phyloP scores from a whole-genome alignment of 306 rosid species.

The Prunus dulcis region DNA sequence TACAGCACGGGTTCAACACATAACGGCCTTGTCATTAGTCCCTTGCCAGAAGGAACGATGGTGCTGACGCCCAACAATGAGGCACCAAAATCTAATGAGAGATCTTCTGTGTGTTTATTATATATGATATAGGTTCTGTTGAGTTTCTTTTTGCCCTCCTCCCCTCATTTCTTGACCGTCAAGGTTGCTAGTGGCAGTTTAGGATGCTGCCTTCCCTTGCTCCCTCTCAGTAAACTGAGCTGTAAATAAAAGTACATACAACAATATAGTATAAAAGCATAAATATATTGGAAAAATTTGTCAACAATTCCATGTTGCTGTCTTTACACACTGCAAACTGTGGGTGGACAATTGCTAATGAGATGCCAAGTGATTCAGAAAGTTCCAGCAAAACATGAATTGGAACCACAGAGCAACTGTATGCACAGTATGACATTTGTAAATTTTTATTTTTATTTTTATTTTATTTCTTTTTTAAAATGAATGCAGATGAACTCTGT shows the following conservation, averaged over 20 bases:
- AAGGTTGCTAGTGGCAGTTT: slow-evolving; percentile 34
- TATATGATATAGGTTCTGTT: slow-evolving; percentile 19
- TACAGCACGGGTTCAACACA: slow-evolving; percentile 22
- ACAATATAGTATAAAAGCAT: slow-evolving; percentile 29
- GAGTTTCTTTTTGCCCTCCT: slow-evolving; percentile 18
- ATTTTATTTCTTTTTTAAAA: no score
- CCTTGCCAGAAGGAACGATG: slow-evolving; percentile 13
- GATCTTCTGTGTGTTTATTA: slow-evolving; percentile 17
- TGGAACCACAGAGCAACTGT: not conserved
- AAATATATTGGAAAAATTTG: not conserved
- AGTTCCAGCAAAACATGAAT: not conserved
- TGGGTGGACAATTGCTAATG: not conserved
- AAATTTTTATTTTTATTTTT: no score
- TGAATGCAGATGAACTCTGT: no score
- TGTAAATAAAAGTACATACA: slow-evolving; percentile 42
- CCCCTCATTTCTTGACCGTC: slow-evolving; percentile 33
- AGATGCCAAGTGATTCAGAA: not conserved
- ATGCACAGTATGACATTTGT: not conserved
- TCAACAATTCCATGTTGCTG: not conserved
- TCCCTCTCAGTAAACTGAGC: slow-evolving; percentile 25
- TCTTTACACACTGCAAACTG: not conserved
- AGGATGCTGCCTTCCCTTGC: slow-evolving; percentile 25
- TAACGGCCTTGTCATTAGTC: slow-evolving; percentile 16
- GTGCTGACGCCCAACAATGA: slow-evolving; percentile 29
- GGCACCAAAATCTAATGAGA: slow-evolving; percentile 27